Evolutionary conservation across 192 early-diverging fungal genomes (phyloP).

Genomic region (Powellomyces hirtus): DNA sequence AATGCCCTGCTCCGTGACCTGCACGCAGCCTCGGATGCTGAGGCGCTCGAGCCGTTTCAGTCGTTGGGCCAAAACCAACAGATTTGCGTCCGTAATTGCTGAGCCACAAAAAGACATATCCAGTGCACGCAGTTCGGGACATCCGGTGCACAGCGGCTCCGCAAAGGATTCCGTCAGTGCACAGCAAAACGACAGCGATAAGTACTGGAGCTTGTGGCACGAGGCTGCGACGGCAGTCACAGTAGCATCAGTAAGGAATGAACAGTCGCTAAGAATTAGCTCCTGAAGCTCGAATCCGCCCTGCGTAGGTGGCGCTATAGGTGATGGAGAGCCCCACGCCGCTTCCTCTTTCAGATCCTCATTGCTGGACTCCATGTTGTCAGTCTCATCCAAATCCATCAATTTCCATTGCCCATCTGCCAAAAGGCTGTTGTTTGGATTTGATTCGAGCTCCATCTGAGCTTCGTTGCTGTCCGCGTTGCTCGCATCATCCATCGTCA

Average conservation of each 20-base stretch:
- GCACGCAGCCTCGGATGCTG: constrained; percentile 54
- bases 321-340: not conserved
- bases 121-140: constrained; percentile 48
- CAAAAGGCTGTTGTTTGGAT: not conserved
- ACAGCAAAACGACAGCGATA: constrained; percentile 76
- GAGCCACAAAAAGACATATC: constrained; percentile 72
- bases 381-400: constrained; percentile 18
- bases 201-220: constrained; percentile 52
- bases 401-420: not conserved
- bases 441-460: not conserved
- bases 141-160: constrained; percentile 35
- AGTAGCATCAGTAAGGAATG: constrained; percentile 69
- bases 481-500: not conserved
- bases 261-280: constrained; percentile 70
- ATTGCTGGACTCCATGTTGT: not conserved
- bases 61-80: constrained; percentile 41
- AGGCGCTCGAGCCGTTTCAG: constrained; percentile 45
- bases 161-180: constrained; percentile 63
- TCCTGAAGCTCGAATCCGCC: constrained; percentile 45
- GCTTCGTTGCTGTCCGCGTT: constrained; percentile 26
- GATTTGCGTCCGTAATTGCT: constrained; percentile 65
- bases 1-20: constrained; percentile 38
- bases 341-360: not conserved
- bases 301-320: not conserved
- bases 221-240: constrained; percentile 49